A percentile compares a stretch with the other conserved stretches of the same genome.
Evolutionary conservation across 23 red algal genomes (phyloP).

Genomic region (Cyanidium caldarium): DNA sequence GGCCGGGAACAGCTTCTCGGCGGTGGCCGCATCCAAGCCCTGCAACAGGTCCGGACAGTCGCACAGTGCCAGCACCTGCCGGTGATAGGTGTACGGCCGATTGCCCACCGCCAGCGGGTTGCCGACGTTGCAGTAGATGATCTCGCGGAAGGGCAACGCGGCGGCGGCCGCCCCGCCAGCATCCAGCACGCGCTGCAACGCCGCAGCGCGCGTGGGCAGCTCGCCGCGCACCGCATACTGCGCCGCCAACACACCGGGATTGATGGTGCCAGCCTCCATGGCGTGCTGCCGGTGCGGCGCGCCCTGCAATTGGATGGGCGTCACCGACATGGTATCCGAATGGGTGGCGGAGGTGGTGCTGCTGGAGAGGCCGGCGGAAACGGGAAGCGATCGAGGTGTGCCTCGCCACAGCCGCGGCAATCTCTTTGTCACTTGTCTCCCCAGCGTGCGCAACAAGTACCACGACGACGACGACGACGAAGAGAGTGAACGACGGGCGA

Average conservation of each 20-base stretch:
- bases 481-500: no score
- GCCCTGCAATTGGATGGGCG: no score
- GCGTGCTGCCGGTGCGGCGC: not conserved
- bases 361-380: no score
- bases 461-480: no score
- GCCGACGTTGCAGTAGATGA: slow-evolving; percentile 76
- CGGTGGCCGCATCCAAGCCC: not conserved
- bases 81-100: slow-evolving; percentile 47
- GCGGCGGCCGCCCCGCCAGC: not conserved
- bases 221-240: slow-evolving; percentile 85
- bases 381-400: no score
- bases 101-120: slow-evolving; percentile 83
- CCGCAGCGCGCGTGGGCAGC: slow-evolving; percentile 38
- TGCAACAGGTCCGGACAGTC: slow-evolving; percentile 39
- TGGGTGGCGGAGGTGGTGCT: no score
- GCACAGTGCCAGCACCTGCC: slow-evolving; percentile 55
- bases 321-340: no score
- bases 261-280: slow-evolving; percentile 14
- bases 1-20: slow-evolving; percentile 12
- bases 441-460: no score
- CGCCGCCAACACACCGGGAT: slow-evolving; percentile 22
- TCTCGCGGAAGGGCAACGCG: slow-evolving; percentile 34
- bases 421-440: no score
- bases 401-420: no score
- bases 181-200: slow-evolving; percentile 12